Percentiles rank a stretch among this genome's conserved stretches.
Conservation (phyloP, 2,329 filamentous ascomycete species). For the Diaporthe amygdali region DNA sequence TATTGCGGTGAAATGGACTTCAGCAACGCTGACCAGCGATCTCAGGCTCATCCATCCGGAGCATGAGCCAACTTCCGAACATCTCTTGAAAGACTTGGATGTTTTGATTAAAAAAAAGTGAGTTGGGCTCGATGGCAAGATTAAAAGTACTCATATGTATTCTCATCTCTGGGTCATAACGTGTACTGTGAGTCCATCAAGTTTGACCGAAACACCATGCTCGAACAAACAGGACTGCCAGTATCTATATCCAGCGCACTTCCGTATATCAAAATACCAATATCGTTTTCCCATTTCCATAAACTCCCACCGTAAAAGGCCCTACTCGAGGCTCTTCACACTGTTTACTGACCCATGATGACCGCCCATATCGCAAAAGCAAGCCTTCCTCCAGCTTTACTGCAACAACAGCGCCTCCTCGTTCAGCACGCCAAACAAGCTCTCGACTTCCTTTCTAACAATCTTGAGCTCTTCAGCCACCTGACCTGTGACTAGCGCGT, state of each 20-base stretch:
- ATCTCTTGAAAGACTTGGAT: not conserved
- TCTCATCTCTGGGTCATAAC: not conserved
- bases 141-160: not conserved
- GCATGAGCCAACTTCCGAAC: not conserved
- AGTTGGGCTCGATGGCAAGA: too few species aligned
- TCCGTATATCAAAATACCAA: not conserved
- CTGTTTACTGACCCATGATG: not conserved
- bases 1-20: too few species aligned
- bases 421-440: slow-evolving; percentile 66
- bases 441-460: slow-evolving; percentile 66
- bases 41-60: not conserved
- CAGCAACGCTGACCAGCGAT: not conserved
- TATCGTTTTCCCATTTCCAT: not conserved
- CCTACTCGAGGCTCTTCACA: not conserved
- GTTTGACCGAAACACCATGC: slow-evolving; percentile 16
- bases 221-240: slow-evolving; percentile 1
- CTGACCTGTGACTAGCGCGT: slow-evolving; percentile 73
- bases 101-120: not conserved
- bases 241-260: not conserved
- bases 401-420: slow-evolving; percentile 64
- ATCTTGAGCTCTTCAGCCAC: slow-evolving; percentile 68
- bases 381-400: slow-evolving; percentile 34
- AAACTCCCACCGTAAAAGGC: not conserved
- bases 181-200: not conserved
- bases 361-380: not conserved